Conservation (phyloP, 78 protist species). For the Speleostelium caveatum region DNA sequence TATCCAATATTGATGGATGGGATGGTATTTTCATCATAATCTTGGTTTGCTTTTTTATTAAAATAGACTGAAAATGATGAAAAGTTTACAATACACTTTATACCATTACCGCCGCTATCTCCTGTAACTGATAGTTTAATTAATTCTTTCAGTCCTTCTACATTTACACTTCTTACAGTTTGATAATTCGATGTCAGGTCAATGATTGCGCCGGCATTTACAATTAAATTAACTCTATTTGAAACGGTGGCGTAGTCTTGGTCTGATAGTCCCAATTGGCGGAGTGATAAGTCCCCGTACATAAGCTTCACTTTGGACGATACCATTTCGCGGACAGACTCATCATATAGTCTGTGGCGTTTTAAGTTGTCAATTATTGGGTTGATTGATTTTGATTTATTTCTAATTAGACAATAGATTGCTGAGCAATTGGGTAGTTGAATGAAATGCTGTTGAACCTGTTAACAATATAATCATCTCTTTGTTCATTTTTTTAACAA, state of each 20-base stretch:
- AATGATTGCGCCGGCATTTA: constrained; percentile 31
- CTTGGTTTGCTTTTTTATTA: background rate
- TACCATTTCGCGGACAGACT: no score
- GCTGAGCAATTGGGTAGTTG: background rate
- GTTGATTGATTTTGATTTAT: background rate
- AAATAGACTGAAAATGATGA: constrained; percentile 49
- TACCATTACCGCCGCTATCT: background rate
- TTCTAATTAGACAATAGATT: constrained; percentile 50
- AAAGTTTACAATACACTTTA: constrained; percentile 3
- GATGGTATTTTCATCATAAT: background rate
- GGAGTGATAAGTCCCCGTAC: no score
- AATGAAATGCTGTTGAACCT: constrained; percentile 27
- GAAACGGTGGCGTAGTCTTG: no score
- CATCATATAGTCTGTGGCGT: background rate
- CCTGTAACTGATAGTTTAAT: constrained; percentile 2
- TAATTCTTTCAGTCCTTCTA: constrained; percentile 12
- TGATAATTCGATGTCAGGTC: constrained; percentile 10
- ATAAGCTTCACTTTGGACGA: no score
- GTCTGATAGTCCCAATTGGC: no score
- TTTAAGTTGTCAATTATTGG: background rate
- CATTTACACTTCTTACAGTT: constrained; percentile 1
- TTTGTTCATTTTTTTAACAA: no score
- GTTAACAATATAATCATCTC: constrained; percentile 22
- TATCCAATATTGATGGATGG: constrained; percentile 17
- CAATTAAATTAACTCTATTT: constrained; percentile 24